phyloP scores from a whole-genome alignment of 768 basidiomycete genomes.

The Auricularia sp. region DNA sequence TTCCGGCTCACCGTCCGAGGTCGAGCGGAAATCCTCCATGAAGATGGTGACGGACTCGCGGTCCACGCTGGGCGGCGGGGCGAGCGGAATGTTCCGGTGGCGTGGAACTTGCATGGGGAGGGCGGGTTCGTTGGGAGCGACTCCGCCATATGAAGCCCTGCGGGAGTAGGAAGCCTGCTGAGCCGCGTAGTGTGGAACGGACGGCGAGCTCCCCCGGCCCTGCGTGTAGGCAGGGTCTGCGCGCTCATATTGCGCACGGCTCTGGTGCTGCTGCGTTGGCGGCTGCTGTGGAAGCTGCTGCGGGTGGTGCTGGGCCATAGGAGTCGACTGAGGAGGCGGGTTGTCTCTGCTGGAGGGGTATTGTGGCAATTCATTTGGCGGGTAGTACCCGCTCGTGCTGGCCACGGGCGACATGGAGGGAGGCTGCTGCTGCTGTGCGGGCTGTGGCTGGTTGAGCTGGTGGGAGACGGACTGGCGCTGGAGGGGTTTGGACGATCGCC shows the following conservation, averaged over 20 bases:
- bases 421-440: background rate
- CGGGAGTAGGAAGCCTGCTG: background rate
- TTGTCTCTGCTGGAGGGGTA: background rate
- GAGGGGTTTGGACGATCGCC: background rate
- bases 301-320: background rate
- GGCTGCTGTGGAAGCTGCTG: background rate
- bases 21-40: constrained; percentile 49
- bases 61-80: background rate
- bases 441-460: background rate
- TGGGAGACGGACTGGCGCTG: background rate
- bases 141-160: background rate
- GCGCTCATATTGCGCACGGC: background rate
- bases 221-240: background rate
- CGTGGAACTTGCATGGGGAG: background rate
- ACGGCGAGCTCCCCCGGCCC: background rate
- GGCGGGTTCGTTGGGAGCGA: background rate
- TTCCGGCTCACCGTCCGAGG: constrained; percentile 31
- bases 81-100: background rate
- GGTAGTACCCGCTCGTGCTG: background rate
- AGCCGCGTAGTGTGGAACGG: background rate
- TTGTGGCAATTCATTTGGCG: background rate
- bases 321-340: background rate
- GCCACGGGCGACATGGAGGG: background rate
- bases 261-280: background rate
- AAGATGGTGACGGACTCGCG: constrained; percentile 54